These are phyloP conservation scores for Croton setiger DNA, from an alignment of 441 rosid genomes.

Conservation along the genomic window DNA sequence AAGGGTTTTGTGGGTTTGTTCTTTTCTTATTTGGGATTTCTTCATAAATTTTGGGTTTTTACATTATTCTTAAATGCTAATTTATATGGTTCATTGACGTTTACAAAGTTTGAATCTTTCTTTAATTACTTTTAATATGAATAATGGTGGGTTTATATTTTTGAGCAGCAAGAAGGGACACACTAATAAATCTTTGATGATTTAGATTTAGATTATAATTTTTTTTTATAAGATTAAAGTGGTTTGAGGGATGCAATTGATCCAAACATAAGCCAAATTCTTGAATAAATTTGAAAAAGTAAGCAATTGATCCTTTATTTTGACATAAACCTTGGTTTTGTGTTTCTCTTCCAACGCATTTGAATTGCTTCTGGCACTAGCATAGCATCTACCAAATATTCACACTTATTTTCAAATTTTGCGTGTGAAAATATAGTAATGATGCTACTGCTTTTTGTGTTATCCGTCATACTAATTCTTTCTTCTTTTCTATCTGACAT, in stretches of 20 bases:
- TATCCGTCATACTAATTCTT: neutral
- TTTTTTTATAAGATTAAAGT: no score
- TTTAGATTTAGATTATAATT: no score
- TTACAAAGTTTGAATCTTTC: neutral
- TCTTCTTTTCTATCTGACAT: neutral
- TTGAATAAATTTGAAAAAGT: neutral
- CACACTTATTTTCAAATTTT: neutral
- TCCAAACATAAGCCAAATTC: neutral
- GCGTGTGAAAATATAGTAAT: neutral
- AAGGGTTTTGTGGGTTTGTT: neutral
- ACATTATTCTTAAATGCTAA: neutral
- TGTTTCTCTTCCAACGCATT: no score
- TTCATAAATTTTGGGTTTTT: neutral
- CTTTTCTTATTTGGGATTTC: neutral
- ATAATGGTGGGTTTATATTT: neutral
- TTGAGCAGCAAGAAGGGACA: no score
- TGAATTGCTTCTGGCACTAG: no score
- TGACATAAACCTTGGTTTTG: no score
- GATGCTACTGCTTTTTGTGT: neutral
- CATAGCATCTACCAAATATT: no score
- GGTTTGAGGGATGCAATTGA: neutral
- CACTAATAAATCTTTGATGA: no score
- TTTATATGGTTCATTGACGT: constrained; percentile 2
- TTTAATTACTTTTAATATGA: neutral
- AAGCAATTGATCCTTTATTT: no score